Evolutionary conservation across 2,329 filamentous ascomycete species (phyloP), one percentile per base, ranked within the genome.

Genomic region (Penicillium janthinellum): DNA sequence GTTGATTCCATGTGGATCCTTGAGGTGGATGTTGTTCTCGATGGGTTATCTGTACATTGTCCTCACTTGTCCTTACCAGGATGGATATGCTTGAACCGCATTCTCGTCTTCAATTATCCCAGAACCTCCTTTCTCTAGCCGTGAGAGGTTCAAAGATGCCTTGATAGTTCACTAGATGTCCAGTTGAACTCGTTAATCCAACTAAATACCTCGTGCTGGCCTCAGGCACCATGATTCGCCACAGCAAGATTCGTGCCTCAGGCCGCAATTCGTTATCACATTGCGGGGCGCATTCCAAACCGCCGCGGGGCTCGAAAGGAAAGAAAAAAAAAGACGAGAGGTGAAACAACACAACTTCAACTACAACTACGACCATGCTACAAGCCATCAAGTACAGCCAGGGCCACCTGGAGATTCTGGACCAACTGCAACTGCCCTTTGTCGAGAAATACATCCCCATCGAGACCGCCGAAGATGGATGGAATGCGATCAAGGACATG

Each of bases 401-500:
- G 47, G 84, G 84, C 54, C 76, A 80, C 60, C 79, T 88, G 58
- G 76, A 83, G 55, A 87, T 88, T 57, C 81, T 89, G 63, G 85
- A 89, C 67, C 86, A 89, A 71, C 78, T 88, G 47, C 82, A 84
- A 67, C 75, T 89, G 25, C 86, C 86, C 6, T 85, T 88, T 67
- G 77, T 83, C 56, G 82, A 84, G 65, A 77, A 81, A 59, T 88
- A 85, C 68, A 81, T 86, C 52, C 70, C 80, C 49, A 79, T 88
- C 62, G 75, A 74, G 57, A 81, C 80, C 38, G 79, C 81, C 52
- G 80, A 84, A 69, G 85, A 88, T 76, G 86, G 83, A 58, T 88
- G 86, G 85, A 82, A 86, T 71, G 86, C 86, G 5, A 88, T 89
- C 72, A 86, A 84, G 68, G 81, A 86, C 52, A 89, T 89, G 86